Percentiles rank a stretch among this genome's conserved stretches.
Evolutionary conservation across 1,139 yeast species (phyloP).

Genomic region (Tardiomyces depauwii): DNA sequence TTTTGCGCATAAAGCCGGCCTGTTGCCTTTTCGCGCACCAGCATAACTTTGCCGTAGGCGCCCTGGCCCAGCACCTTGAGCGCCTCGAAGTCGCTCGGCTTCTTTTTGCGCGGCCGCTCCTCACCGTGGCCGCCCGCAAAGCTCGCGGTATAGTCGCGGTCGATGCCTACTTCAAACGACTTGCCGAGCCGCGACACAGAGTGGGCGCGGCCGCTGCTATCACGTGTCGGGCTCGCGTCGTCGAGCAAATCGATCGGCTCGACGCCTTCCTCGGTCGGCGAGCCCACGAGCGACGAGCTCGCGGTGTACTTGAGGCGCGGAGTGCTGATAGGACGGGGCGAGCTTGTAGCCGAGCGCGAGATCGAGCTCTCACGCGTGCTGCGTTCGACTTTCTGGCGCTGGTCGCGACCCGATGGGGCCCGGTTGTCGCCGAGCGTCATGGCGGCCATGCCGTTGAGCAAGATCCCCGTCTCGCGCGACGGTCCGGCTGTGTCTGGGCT

Average conservation of each 20-base stretch:
- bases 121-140: slow-evolving; percentile 10
- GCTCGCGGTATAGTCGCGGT: slow-evolving; percentile 24
- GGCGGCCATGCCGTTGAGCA: not conserved
- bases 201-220: not conserved
- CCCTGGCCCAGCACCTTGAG: slow-evolving; percentile 83
- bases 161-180: slow-evolving; percentile 38
- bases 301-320: not conserved
- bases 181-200: slow-evolving; percentile 30
- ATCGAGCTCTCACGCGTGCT: not conserved
- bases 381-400: not conserved
- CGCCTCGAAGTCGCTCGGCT: slow-evolving; percentile 56
- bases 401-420: not conserved
- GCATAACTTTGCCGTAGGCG: slow-evolving; percentile 79
- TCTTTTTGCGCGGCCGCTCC: slow-evolving; percentile 18
- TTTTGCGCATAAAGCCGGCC: slow-evolving; percentile 79
- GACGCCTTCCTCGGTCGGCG: not conserved
- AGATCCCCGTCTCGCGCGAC: not conserved
- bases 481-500: not conserved
- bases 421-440: not conserved
- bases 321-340: not conserved
- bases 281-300: not conserved
- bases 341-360: not conserved
- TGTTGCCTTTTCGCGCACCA: slow-evolving; percentile 57
- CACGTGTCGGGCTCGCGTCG: slow-evolving; percentile 4
- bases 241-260: slow-evolving; percentile 5